These are phyloP conservation scores for Neoascochyta sp. DNA, from an alignment of 2,329 filamentous ascomycete species.

Conservation along the genomic window DNA sequence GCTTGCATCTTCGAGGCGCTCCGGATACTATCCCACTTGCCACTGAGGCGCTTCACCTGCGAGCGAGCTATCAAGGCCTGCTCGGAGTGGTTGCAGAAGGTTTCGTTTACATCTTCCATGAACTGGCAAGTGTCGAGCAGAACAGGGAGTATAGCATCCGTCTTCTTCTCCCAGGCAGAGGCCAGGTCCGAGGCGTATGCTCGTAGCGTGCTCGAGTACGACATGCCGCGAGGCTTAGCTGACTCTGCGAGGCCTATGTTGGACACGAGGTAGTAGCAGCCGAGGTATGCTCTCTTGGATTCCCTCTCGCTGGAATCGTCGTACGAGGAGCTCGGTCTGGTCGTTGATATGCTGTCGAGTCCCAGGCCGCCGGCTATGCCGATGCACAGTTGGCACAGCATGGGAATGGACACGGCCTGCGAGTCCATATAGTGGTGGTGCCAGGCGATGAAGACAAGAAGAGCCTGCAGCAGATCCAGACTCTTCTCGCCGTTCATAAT, in stretches of 20 bases:
- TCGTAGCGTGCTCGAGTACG: conserved; percentile 27
- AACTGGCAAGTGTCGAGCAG: conserved; percentile 34
- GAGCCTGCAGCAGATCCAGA: conserved; percentile 30
- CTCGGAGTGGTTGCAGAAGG: conserved; percentile 24
- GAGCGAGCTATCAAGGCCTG: conserved; percentile 29
- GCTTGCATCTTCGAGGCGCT: conserved; percentile 26
- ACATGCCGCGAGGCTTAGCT: conserved; percentile 19
- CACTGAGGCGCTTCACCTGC: conserved; percentile 32
- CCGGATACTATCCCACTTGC: conserved; percentile 34
- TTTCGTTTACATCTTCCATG: conserved; percentile 36
- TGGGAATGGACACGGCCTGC: conserved; percentile 31
- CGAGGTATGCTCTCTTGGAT: conserved; percentile 34
- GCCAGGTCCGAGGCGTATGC: conserved; percentile 32
- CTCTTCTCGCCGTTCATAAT: conserved; percentile 38
- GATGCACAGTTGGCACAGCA: conserved; percentile 33
- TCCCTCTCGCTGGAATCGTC: conserved; percentile 26
- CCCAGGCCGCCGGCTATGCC: conserved; percentile 32
- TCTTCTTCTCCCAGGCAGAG: conserved; percentile 28
- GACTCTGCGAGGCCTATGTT: conserved; percentile 27
- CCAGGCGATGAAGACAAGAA: conserved; percentile 37
- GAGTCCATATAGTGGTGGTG: conserved; percentile 38
- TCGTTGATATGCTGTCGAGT: conserved; percentile 24
- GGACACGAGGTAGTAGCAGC: conserved; percentile 34
- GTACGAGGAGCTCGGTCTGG: conserved; percentile 15
- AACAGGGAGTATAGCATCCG: conserved; percentile 28